Base-by-base conservation (phyloP, 345 rosid genomes). In the Turritis glabra region DNA sequence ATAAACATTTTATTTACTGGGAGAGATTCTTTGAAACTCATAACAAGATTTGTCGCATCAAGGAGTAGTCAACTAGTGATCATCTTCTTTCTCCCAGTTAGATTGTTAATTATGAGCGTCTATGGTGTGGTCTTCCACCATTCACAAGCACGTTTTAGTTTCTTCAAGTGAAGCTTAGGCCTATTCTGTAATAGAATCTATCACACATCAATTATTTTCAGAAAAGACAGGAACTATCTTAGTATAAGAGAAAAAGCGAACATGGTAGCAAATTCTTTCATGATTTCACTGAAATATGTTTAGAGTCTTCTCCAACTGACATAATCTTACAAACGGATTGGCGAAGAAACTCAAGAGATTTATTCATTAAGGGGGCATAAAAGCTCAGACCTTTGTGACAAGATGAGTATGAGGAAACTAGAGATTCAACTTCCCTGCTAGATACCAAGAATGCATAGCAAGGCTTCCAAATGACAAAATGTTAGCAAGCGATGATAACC, bases 401-500 rank as follows among this genome's bases (percentile, higher is more conserved):
- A 67, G 77, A 60, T 3, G 67, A 44, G 51, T 43, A 14, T 2
- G 29, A 56, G 59, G 22, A 44, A 40, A 29, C 32, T 86, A 91
- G 84, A 94, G 90, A 75, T 86, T 77, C 76, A 94, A 50, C 86
- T 94, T 94, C 68, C 96, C 93, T 2, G 97, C 98, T 17, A 94
- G 87, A 73, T 90, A 94, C 98, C 98, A 94, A 0, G 98, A 91
- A 80, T 94, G 98, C 85, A 94, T 82, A 32, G 97, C 97, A 72
- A 91, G 97, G 80, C 97, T 79, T 7, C 99, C 99, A 63, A 95
- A 95, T 60, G 96, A 76, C 80, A 94, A 82, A 33, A 94, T 90
- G 78, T 94, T 94, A 30, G 99, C 96, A 67, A 94, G 89, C 14
- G 99, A 94, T 1, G 99, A 94, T 63, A 91, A 69, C 8, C 97